Conservation (phyloP, 192 early-diverging fungal genomes). For the Gaertneriomyces sp. region DNA sequence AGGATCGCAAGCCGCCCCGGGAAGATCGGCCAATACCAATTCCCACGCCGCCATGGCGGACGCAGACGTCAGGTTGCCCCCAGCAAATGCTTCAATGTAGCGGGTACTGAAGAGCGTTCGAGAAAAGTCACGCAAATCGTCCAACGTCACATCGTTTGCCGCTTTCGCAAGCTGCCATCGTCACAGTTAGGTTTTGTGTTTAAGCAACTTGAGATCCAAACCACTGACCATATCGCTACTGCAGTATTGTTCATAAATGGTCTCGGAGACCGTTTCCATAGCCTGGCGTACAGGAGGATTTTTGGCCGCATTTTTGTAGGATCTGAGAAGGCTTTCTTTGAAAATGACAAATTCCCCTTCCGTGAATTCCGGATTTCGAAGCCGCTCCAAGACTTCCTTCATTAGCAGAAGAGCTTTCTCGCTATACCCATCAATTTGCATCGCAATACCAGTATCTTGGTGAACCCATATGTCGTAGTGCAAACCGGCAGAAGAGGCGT, state of each 20-base stretch:
- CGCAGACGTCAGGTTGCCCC: constrained; percentile 25
- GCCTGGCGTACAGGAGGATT: constrained; percentile 37
- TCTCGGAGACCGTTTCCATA: constrained; percentile 21
- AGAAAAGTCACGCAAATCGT: constrained; percentile 24
- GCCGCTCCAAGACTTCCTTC: constrained; percentile 15
- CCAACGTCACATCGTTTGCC: constrained; percentile 11
- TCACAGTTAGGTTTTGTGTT: background rate
- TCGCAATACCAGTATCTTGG: constrained; percentile 26
- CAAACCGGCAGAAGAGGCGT: constrained; percentile 35
- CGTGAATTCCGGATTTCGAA: constrained; percentile 22
- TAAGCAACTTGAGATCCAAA: background rate
- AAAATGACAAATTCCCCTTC: constrained; percentile 29
- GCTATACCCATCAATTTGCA: constrained; percentile 36
- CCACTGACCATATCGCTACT: constrained; percentile 2
- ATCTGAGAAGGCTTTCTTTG: constrained; percentile 13
- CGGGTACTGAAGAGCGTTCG: constrained; percentile 12
- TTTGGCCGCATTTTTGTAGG: constrained; percentile 30
- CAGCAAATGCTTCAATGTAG: constrained; percentile 37
- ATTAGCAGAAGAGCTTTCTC: constrained; percentile 28
- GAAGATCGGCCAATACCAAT: constrained; percentile 5
- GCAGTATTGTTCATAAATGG: constrained; percentile 27
- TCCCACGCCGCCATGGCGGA: constrained; percentile 24
- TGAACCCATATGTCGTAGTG: constrained; percentile 24
- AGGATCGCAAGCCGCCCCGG: constrained; percentile 12
- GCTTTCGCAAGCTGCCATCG: constrained; percentile 25